These are phyloP conservation scores for Lichtheimia ramosa DNA, from an alignment of 371 early-diverging fungal species.

Conservation along the genomic window DNA sequence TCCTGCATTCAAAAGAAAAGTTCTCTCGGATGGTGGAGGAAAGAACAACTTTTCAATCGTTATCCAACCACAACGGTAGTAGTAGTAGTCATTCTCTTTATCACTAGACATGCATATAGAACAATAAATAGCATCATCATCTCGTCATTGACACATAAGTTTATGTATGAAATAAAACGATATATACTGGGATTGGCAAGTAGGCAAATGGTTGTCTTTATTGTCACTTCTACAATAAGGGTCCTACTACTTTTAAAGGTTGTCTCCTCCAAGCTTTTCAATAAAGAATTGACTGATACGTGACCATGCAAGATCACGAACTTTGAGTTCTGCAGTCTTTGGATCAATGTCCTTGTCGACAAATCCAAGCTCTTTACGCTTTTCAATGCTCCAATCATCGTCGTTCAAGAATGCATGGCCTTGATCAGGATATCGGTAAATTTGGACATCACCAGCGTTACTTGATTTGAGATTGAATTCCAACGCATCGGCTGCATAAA, in stretches of 20 bases:
- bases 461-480: conserved; percentile 21
- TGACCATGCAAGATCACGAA: conserved; percentile 44
- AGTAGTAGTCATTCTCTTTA: too few species aligned
- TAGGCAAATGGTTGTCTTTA: too few species aligned
- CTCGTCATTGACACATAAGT: too few species aligned
- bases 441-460: conserved; percentile 25
- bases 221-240: conserved; percentile 2
- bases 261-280: conserved; percentile 28
- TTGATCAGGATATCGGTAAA: conserved; percentile 42
- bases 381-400: conserved; percentile 32
- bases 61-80: background rate
- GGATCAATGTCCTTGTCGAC: conserved; percentile 30
- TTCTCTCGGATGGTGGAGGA: conserved; percentile 2
- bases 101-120: too few species aligned
- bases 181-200: too few species aligned
- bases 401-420: conserved; percentile 61
- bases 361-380: conserved; percentile 43
- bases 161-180: too few species aligned
- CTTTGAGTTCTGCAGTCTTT: conserved; percentile 23
- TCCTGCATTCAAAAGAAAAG: conserved; percentile 39
- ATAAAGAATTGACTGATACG: conserved; percentile 42
- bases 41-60: conserved; percentile 6
- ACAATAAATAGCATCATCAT: too few species aligned
- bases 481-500: conserved; percentile 22
- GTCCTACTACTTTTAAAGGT: too few species aligned